Base-by-base conservation (phyloP, 495 filamentous ascomycete genomes). In the Clohesyomyces aquaticus region DNA sequence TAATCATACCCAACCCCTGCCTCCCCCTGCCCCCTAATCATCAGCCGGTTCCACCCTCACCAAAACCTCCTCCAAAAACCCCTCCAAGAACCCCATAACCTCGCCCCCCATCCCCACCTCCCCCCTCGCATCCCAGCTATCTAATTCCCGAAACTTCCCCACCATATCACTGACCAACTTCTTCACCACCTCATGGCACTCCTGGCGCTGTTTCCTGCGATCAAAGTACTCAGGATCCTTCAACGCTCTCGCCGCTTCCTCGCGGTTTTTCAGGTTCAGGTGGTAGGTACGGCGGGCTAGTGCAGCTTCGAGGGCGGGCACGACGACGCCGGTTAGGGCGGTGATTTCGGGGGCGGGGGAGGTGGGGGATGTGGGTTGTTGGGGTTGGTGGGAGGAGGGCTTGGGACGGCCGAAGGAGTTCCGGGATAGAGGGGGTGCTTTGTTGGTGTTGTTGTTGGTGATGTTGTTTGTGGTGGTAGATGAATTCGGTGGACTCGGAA, bases 71-170 rank as follows among this genome's bases (percentile, higher is more conserved):
- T 98, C 94, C 28, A 98, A 78, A 63, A 96, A 85, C 1, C 90
- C 93, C 74, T 98, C 94, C 28, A 98, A 77, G 65, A 97, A 94
- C 0, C 87, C 87, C 48, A 85, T 83, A 18, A 96, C 90, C 12
- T 90, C 91, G 38, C 87, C 88, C 3, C 91, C 93, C 94, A 98
- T 96, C 0, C 90, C 88, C 1, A 98, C 91, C 4, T 90, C 88
- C 53, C 87, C 87, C 47, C 85, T 83, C 71, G 84, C 86, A 73
- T 98, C 94, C 75, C 85, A 88, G 46, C 86, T 82, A 71, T 98
- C 93, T 64, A 98, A 90, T 73, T 94, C 90, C 66, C 83, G 85
- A 72, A 96, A 93, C 16, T 92, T 79, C 49, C 87, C 81, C 2
- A 85, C 86, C 9, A 91, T 79, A 63, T 93, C 92, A 62, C 83